Conservation (phyloP, 164 flowering plant species). For the Tinospora cordifolia region DNA sequence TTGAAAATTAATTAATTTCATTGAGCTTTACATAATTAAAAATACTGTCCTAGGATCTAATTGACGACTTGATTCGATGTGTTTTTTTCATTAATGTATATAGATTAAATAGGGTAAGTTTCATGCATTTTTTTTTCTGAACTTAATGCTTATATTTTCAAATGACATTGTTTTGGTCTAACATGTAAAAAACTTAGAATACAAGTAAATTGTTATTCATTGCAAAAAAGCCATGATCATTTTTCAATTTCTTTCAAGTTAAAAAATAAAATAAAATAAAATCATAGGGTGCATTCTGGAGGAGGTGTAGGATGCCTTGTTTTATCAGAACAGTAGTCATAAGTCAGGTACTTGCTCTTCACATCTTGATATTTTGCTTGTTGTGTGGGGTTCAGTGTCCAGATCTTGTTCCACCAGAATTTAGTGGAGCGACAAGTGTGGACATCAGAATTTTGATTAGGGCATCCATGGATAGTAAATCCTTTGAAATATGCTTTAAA, state of each 20-base stretch:
- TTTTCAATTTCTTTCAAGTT: background rate
- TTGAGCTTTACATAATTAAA: too few species aligned
- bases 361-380: slow-evolving; percentile 17
- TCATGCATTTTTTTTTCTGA: too few species aligned
- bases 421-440: slow-evolving; percentile 13
- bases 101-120: too few species aligned
- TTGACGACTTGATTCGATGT: too few species aligned
- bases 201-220: too few species aligned
- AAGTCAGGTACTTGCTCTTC: slow-evolving; percentile 30
- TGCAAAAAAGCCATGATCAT: background rate
- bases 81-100: too few species aligned
- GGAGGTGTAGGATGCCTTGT: slow-evolving; percentile 31
- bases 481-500: slow-evolving; percentile 39
- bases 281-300: slow-evolving; percentile 9
- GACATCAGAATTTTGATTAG: background rate
- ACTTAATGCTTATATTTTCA: too few species aligned
- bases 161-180: too few species aligned
- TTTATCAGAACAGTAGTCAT: slow-evolving; percentile 58
- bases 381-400: slow-evolving; percentile 25
- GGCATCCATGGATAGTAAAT: slow-evolving; percentile 42
- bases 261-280: too few species aligned
- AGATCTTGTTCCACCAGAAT: slow-evolving; percentile 49
- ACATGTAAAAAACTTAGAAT: too few species aligned
- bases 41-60: too few species aligned
- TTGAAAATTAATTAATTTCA: too few species aligned